Percentiles rank a stretch among this genome's conserved stretches.
phyloP scores from a whole-genome alignment of 495 filamentous ascomycete genomes.

The Xylaria sp. region DNA sequence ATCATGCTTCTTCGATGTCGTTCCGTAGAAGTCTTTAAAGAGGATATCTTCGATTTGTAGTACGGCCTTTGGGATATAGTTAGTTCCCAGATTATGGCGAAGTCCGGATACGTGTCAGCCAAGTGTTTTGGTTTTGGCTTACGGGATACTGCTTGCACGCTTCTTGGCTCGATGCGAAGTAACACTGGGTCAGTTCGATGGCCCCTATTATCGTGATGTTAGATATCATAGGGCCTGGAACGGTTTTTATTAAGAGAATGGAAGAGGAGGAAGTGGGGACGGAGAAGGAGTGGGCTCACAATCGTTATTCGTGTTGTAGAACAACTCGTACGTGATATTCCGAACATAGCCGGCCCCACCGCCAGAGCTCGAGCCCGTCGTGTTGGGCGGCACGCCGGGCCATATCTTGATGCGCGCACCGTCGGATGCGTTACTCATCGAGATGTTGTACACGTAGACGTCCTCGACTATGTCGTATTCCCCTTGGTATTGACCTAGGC shows the following conservation, averaged over 20 bases:
- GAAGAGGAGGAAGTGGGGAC: background rate
- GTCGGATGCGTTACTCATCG: conserved; percentile 68
- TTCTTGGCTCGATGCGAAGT: conserved; percentile 67
- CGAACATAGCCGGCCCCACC: conserved; percentile 39
- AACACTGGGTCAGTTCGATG: conserved; percentile 72
- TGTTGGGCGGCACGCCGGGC: conserved; percentile 55
- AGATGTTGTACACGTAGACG: conserved; percentile 69
- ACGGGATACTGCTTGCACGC: conserved; percentile 65
- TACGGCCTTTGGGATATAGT: conserved; percentile 12
- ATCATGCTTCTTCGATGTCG: conserved; percentile 58
- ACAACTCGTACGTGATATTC: conserved; percentile 64
- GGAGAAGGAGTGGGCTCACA: conserved; percentile 64
- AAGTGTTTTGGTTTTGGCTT: conserved; percentile 37
- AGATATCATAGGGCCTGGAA: conserved; percentile 48
- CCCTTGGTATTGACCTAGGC: conserved; percentile 69
- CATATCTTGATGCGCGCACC: conserved; percentile 77
- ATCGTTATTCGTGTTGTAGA: conserved; percentile 63
- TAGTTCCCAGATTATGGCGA: background rate
- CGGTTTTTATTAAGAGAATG: background rate
- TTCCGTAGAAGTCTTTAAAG: conserved; percentile 62
- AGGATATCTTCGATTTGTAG: conserved; percentile 46
- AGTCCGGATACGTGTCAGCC: conserved; percentile 48
- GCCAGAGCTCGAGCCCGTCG: conserved; percentile 31
- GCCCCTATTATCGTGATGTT: conserved; percentile 63
- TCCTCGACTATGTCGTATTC: conserved; percentile 71